phyloP scores from a whole-genome alignment of 2,329 filamentous ascomycete genomes.

The Lojkania enalia region DNA sequence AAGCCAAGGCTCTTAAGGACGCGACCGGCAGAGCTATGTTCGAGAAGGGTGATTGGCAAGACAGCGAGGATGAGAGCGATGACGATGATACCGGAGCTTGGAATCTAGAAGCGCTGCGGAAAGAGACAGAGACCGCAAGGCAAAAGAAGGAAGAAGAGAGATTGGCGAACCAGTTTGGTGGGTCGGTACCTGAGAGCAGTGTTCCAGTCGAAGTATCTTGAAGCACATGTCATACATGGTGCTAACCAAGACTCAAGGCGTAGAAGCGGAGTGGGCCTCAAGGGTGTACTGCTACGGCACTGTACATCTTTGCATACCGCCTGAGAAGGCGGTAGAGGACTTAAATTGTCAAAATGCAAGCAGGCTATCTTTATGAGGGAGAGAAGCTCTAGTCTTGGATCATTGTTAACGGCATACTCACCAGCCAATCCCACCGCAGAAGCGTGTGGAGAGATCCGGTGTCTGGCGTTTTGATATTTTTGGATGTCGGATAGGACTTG shows the following conservation, averaged over 20 bases:
- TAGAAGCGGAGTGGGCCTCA: neutral
- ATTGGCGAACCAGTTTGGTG: conserved; percentile 37
- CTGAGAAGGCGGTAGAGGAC: too few relatives aligned
- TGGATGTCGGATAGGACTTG: too few relatives aligned
- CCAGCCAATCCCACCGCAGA: neutral
- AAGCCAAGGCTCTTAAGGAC: conserved; percentile 89
- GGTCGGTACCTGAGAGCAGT: too few relatives aligned
- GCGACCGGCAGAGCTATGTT: conserved; percentile 94
- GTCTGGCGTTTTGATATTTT: conserved; percentile 11
- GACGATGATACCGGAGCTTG: conserved; percentile 65
- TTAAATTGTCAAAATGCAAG: neutral
- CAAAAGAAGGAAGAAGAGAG: conserved; percentile 78
- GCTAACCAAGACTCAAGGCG: neutral
- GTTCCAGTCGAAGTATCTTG: neutral
- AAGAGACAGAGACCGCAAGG: conserved; percentile 79
- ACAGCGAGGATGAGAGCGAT: conserved; percentile 66
- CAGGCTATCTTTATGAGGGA: neutral
- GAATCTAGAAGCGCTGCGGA: conserved; percentile 81
- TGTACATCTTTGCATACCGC: neutral
- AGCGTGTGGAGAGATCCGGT: conserved; percentile 13
- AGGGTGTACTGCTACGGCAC: neutral
- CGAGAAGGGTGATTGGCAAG: conserved; percentile 91
- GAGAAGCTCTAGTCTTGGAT: neutral
- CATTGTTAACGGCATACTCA: neutral
- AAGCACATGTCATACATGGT: neutral